Percentiles rank a stretch among this genome's conserved stretches.
These are phyloP conservation scores for Quercus rubra DNA, from an alignment of 306 rosid genomes.

Conservation along the genomic window DNA sequence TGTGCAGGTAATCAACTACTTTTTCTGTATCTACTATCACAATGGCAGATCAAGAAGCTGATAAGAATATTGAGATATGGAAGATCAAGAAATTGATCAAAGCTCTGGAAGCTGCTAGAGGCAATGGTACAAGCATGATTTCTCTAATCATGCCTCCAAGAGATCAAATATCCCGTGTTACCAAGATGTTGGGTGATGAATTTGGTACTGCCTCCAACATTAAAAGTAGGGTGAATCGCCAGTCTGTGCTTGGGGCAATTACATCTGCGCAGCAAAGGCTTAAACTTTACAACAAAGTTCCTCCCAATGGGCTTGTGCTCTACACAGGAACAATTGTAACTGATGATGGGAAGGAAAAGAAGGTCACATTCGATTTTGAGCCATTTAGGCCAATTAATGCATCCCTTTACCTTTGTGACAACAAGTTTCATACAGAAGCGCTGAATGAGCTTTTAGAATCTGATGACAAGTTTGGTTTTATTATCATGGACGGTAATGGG, in stretches of 20 bases:
- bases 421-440: constrained; percentile 89
- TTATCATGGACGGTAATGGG: constrained; percentile 90
- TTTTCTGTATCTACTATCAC: not conserved
- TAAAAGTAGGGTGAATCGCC: constrained; percentile 86
- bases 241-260: constrained; percentile 83
- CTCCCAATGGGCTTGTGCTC: constrained; percentile 84
- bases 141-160: constrained; percentile 94
- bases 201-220: constrained; percentile 95
- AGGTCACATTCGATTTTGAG: constrained; percentile 90
- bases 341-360: constrained; percentile 90
- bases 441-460: constrained; percentile 80
- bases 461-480: constrained; percentile 90
- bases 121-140: constrained; percentile 95
- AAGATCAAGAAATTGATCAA: constrained; percentile 87
- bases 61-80: constrained; percentile 93
- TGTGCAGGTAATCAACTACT: not conserved
- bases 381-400: constrained; percentile 89
- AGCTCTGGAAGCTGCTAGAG: constrained; percentile 84
- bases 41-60: constrained; percentile 87
- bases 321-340: constrained; percentile 85
- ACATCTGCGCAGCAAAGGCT: constrained; percentile 89
- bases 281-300: constrained; percentile 84
- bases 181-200: constrained; percentile 95
- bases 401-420: constrained; percentile 85
- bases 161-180: constrained; percentile 84